Conservation (phyloP, 768 basidiomycete genomes). For the Naganishia kalamii region DNA sequence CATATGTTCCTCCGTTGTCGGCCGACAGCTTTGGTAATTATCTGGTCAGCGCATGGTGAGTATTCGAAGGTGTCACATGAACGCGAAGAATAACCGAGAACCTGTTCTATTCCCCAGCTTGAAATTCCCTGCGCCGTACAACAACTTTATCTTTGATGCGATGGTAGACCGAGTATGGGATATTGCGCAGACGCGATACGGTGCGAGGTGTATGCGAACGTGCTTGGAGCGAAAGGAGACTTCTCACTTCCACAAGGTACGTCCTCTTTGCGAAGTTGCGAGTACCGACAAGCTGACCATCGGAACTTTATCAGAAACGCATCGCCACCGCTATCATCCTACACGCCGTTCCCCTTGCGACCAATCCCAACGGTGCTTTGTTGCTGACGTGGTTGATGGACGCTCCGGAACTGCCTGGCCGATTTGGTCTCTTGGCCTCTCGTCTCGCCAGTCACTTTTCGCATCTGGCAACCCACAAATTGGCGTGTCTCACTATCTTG, state of each 20-base stretch:
- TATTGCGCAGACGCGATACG: conserved; percentile 93
- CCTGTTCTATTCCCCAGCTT: conserved; percentile 52
- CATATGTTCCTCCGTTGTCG: conserved; percentile 87
- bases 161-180: conserved; percentile 98
- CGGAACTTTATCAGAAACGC: conserved; percentile 55
- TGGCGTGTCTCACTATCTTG: conserved; percentile 89
- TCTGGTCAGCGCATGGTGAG: conserved; percentile 42
- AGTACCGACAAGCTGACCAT: not conserved
- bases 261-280: conserved; percentile 5
- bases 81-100: too few species aligned
- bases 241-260: conserved; percentile 70
- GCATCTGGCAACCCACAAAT: conserved; percentile 93
- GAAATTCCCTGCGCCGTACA: conserved; percentile 78
- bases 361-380: conserved; percentile 94
- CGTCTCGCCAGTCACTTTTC: conserved; percentile 94
- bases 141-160: conserved; percentile 95
- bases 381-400: conserved; percentile 95
- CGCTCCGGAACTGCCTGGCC: conserved; percentile 86
- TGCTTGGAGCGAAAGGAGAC: conserved; percentile 88
- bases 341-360: conserved; percentile 94
- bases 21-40: conserved; percentile 62
- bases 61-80: not conserved
- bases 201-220: conserved; percentile 94
- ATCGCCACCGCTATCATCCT: conserved; percentile 89
- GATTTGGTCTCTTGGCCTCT: conserved; percentile 87